These are phyloP conservation scores for Aegilops umbellulata DNA, from an alignment of 176 grass and related monocot species.

Conservation along the genomic window DNA sequence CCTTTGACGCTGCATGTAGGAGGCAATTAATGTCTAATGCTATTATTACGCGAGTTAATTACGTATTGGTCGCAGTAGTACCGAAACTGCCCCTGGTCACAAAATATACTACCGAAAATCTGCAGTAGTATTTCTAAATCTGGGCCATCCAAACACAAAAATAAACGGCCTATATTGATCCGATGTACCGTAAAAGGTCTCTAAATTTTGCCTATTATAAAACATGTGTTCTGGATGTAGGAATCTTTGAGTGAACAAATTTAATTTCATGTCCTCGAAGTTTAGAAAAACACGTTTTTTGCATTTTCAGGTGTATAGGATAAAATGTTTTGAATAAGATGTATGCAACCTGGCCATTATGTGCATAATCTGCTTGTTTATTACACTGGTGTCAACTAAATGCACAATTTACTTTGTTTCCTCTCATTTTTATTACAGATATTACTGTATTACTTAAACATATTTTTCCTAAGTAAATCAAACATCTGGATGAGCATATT, in stretches of 20 bases:
- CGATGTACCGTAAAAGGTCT: too few species aligned
- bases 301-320: not conserved
- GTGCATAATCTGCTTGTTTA: not conserved
- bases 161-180: too few species aligned
- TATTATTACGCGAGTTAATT: too few species aligned
- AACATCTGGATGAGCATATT: not conserved
- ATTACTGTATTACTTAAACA: not conserved
- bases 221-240: too few species aligned
- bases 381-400: not conserved
- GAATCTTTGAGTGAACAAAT: not conserved
- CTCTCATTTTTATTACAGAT: not conserved
- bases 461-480: not conserved
- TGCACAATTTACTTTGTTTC: not conserved
- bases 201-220: too few species aligned
- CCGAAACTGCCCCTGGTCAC: too few species aligned
- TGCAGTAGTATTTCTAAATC: too few species aligned
- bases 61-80: too few species aligned
- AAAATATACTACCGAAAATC: too few species aligned
- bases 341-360: not conserved
- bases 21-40: too few species aligned
- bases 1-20: too few species aligned
- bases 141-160: too few species aligned
- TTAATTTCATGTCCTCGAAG: not conserved
- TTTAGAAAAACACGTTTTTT: not conserved
- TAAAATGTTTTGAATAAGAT: not conserved